phyloP scores from a whole-genome alignment of 2,329 filamentous ascomycete species.

The Canariomyces notabilis region DNA sequence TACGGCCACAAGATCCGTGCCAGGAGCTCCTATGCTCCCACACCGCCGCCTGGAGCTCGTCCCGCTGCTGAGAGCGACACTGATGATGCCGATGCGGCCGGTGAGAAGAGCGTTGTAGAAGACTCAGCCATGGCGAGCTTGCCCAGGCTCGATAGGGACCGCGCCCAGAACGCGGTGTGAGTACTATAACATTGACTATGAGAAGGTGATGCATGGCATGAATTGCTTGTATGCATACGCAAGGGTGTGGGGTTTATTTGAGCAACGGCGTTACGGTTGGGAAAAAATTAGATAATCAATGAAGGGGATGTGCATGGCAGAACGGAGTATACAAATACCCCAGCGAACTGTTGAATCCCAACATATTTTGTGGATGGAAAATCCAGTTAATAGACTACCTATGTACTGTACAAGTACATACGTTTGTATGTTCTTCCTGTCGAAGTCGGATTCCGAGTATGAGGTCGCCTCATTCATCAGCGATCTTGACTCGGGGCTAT shows the following conservation, averaged over 20 bases:
- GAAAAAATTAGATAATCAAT: neutral
- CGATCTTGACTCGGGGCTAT: too few relatives aligned
- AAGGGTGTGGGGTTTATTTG: neutral
- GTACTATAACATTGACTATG: neutral
- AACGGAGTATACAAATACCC: neutral
- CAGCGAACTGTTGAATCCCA: neutral
- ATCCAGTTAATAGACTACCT: neutral
- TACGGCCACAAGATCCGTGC: slow-evolving; percentile 55
- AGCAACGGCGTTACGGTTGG: slow-evolving; percentile 10
- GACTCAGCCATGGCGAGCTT: slow-evolving; percentile 33
- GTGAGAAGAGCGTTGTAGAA: slow-evolving; percentile 32
- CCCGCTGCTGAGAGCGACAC: neutral
- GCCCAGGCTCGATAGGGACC: slow-evolving; percentile 28
- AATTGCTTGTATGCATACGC: neutral
- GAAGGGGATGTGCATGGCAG: neutral
- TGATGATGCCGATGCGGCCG: slow-evolving; percentile 5
- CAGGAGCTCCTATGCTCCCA: slow-evolving; percentile 53
- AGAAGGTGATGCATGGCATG: neutral
- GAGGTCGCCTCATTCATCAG: too few relatives aligned
- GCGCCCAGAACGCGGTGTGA: slow-evolving; percentile 9
- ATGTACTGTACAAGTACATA: too few relatives aligned
- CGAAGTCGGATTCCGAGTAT: too few relatives aligned
- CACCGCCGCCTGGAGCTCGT: slow-evolving; percentile 27
- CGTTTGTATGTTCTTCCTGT: too few relatives aligned
- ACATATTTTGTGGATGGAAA: neutral